Conservation (phyloP, 208 protist species). For the Wallacemonas sp. region DNA sequence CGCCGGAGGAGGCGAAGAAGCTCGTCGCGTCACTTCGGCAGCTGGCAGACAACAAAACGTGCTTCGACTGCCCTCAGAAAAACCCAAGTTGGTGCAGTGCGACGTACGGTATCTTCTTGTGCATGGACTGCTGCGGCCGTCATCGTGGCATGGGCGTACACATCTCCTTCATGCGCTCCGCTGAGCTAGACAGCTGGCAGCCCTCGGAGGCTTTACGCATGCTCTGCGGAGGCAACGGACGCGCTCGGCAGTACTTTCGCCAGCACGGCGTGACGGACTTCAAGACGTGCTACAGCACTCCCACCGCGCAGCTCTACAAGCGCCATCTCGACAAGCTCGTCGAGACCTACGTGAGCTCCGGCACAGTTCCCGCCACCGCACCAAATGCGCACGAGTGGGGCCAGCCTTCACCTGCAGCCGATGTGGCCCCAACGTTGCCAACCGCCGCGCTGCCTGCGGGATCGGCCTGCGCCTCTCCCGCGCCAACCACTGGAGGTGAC, state of each 20-base stretch:
- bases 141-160: constrained; percentile 96
- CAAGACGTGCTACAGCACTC: constrained; percentile 67
- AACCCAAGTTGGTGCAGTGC: constrained; percentile 96
- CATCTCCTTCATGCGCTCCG: constrained; percentile 95
- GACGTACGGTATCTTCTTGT: constrained; percentile 96
- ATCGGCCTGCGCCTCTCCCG: too few species aligned
- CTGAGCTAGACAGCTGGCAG: constrained; percentile 90
- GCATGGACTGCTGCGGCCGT: constrained; percentile 95
- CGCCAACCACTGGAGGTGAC: too few species aligned
- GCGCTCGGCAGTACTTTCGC: constrained; percentile 75
- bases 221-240: constrained; percentile 89
- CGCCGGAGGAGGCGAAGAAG: constrained; percentile 74
- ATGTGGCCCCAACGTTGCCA: too few species aligned
- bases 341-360: constrained; percentile 33
- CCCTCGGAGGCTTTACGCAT: constrained; percentile 83
- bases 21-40: constrained; percentile 62
- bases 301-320: constrained; percentile 65
- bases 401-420: too few species aligned
- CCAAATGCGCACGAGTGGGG: too few species aligned
- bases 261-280: constrained; percentile 78
- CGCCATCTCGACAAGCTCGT: constrained; percentile 68
- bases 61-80: constrained; percentile 97
- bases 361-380: constrained; percentile 2
- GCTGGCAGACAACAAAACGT: constrained; percentile 84
- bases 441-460: too few species aligned